Evolutionary conservation across 2,329 filamentous ascomycete genomes (phyloP).

Genomic region (Rutstroemia sp.): DNA sequence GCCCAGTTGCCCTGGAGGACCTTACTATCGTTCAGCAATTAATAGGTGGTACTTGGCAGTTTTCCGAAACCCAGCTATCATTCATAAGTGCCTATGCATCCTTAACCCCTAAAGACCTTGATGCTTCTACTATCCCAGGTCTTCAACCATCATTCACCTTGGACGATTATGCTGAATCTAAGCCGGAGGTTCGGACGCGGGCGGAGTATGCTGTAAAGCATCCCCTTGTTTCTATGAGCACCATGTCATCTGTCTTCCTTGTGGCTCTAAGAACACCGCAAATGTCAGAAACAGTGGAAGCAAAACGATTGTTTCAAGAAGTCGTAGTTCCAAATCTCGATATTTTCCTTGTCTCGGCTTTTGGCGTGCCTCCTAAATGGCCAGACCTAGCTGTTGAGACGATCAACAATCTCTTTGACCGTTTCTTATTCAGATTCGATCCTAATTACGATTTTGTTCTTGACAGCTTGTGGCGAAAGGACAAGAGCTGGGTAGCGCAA

Average conservation of each 20-base stretch:
- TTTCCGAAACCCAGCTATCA: slow-evolving; percentile 83
- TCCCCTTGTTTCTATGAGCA: slow-evolving; percentile 81
- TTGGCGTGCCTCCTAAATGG: slow-evolving; percentile 73
- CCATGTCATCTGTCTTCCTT: slow-evolving; percentile 62
- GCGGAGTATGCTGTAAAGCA: slow-evolving; percentile 68
- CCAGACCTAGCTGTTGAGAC: slow-evolving; percentile 67
- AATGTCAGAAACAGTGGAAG: slow-evolving; percentile 55
- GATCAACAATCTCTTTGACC: slow-evolving; percentile 69
- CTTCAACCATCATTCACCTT: slow-evolving; percentile 69
- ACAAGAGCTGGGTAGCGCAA: slow-evolving; percentile 77
- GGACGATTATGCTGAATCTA: slow-evolving; percentile 53
- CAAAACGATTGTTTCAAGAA: slow-evolving; percentile 57
- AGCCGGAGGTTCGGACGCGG: slow-evolving; percentile 50
- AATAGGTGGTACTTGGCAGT: slow-evolving; percentile 85
- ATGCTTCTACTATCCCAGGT: slow-evolving; percentile 77
- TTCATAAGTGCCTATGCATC: slow-evolving; percentile 85
- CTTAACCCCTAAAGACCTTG: slow-evolving; percentile 65
- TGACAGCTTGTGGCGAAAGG: slow-evolving; percentile 84
- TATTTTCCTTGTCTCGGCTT: slow-evolving; percentile 71
- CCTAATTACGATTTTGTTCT: slow-evolving; percentile 81
- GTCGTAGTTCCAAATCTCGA: slow-evolving; percentile 67
- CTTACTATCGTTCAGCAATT: slow-evolving; percentile 77
- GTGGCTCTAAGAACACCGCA: slow-evolving; percentile 54
- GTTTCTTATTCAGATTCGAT: slow-evolving; percentile 73
- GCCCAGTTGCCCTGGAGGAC: slow-evolving; percentile 60